phyloP scores from a whole-genome alignment of 495 filamentous ascomycete species.

The Pyrenula massariospora region DNA sequence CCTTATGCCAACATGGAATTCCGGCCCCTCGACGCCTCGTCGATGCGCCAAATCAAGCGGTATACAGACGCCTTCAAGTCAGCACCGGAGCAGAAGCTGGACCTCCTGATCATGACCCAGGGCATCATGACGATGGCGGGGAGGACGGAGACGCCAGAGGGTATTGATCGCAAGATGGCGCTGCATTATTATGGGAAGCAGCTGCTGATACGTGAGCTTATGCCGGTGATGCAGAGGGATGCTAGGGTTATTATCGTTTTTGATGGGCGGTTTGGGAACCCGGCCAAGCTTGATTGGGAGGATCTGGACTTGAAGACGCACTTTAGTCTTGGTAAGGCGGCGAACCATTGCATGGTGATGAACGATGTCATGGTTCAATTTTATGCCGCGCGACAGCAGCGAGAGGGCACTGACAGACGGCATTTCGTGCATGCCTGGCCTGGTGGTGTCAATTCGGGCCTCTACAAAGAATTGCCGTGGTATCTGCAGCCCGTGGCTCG shows the following conservation, averaged over 20 bases:
- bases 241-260: constrained; percentile 11
- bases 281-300: constrained; percentile 11
- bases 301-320: constrained; percentile 11
- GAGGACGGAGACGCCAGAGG: constrained; percentile 13
- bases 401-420: neutral
- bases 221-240: constrained; percentile 5
- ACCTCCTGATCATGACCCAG: constrained; percentile 12
- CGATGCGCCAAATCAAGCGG: constrained; percentile 11
- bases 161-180: constrained; percentile 15
- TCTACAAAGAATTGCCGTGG: constrained; percentile 5
- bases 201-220: constrained; percentile 13
- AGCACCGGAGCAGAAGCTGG: constrained; percentile 3
- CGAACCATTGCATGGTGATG: constrained; percentile 11
- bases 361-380: constrained; percentile 11
- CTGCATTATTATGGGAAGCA: constrained; percentile 15
- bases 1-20: constrained; percentile 13
- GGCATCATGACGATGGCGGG: constrained; percentile 10
- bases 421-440: constrained; percentile 13
- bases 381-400: constrained; percentile 5
- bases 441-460: constrained; percentile 7
- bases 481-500: constrained; percentile 1
- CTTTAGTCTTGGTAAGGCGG: constrained; percentile 7
- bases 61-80: constrained; percentile 8
- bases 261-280: constrained; percentile 4
- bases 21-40: constrained; percentile 9